phyloP scores from a whole-genome alignment of 176 grass and related monocot species.

The Oryza brachyantha region DNA sequence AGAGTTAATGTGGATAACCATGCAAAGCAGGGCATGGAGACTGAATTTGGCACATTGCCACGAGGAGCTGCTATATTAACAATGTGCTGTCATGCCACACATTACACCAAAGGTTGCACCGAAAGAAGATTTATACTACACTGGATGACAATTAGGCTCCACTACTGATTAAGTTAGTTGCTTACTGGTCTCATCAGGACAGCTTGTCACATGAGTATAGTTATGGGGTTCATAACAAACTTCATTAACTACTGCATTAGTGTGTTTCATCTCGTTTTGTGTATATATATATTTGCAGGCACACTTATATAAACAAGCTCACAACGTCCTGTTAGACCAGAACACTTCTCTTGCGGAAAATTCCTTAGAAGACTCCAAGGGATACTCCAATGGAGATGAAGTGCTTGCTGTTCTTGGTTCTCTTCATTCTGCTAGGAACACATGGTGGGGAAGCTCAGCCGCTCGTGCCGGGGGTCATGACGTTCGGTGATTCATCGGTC shows the following conservation, averaged over 20 bases:
- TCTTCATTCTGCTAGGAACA: conserved; percentile 34
- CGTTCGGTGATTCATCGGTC: conserved; percentile 82
- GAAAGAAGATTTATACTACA: not conserved
- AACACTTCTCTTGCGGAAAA: conserved; percentile 10
- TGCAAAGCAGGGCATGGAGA: conserved; percentile 19
- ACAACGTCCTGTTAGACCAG: not conserved
- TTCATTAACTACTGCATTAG: conserved; percentile 5
- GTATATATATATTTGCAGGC: not conserved
- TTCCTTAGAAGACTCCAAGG: not conserved
- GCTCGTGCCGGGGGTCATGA: conserved; percentile 74
- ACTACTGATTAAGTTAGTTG: not conserved
- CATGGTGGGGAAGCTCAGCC: conserved; percentile 49
- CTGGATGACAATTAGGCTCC: not conserved
- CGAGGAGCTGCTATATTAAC: conserved; percentile 8
- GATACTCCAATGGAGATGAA: conserved; percentile 14
- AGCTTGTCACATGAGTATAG: conserved; percentile 21
- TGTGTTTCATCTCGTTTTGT: not conserved
- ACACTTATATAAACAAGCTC: conserved; percentile 36
- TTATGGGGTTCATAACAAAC: conserved; percentile 23
- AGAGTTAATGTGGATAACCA: conserved; percentile 36
- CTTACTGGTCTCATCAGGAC: conserved; percentile 2
- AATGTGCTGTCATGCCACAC: not conserved
- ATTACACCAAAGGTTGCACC: not conserved
- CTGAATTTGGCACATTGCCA: not conserved
- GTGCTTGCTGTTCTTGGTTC: conserved; percentile 23